Conservation (phyloP, 441 rosid species). For the Macaranga tanarius region DNA sequence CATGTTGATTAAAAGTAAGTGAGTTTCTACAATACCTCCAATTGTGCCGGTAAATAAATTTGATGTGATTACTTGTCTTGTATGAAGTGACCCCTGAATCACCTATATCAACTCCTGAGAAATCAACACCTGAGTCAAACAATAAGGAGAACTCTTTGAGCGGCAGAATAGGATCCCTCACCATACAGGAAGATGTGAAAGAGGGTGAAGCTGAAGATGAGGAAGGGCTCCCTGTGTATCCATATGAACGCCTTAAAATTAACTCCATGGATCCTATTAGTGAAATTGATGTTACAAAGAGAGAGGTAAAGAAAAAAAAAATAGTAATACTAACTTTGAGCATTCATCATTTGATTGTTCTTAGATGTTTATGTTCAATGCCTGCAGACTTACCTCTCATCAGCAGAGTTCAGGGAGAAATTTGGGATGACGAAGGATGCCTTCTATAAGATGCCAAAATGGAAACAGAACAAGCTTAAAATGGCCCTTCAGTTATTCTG, state of each 20-base stretch:
- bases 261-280: conserved; percentile 61
- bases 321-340: conserved; percentile 9
- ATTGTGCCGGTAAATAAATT: neutral
- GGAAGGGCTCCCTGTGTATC: conserved; percentile 68
- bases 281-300: conserved; percentile 85
- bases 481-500: conserved; percentile 80
- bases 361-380: conserved; percentile 26
- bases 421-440: conserved; percentile 82
- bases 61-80: conserved; percentile 17
- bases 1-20: conserved; percentile 1
- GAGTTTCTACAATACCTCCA: neutral
- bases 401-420: conserved; percentile 84
- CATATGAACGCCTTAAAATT: conserved; percentile 73
- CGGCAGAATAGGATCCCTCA: conserved; percentile 73
- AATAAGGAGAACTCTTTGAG: conserved; percentile 55
- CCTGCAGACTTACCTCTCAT: conserved; percentile 75
- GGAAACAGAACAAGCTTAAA: conserved; percentile 99
- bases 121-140: conserved; percentile 43
- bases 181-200: conserved; percentile 79
- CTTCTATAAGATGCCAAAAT: conserved; percentile 86
- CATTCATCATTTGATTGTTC: conserved; percentile 10
- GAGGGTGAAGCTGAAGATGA: conserved; percentile 91
- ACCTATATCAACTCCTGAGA: conserved; percentile 47
- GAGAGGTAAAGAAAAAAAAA: conserved; percentile 52
- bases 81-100: conserved; percentile 51